Evolutionary conservation across 2,329 filamentous ascomycete genomes (phyloP).

Genomic region (Trichoderma brevicompactum): DNA sequence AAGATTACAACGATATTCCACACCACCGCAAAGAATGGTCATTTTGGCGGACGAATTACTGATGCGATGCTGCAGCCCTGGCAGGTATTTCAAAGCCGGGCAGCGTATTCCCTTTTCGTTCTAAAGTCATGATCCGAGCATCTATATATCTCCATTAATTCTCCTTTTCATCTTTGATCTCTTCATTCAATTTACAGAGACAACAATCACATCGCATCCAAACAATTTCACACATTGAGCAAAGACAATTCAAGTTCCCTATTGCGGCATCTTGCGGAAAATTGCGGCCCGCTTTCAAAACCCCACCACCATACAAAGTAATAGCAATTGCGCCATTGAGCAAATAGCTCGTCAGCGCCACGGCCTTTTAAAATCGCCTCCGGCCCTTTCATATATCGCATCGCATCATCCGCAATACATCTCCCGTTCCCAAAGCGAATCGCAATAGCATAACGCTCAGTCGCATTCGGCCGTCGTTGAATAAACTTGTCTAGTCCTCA

Average conservation of each 20-base stretch:
- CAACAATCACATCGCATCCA: not conserved
- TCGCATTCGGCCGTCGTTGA: not conserved
- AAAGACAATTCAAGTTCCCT: no score
- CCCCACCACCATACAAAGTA: not conserved
- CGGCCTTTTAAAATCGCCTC: not conserved
- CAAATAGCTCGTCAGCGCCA: not conserved
- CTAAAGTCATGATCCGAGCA: not conserved
- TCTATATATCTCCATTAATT: not conserved
- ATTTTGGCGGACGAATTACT: not conserved
- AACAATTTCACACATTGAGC: no score
- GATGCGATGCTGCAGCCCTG: not conserved
- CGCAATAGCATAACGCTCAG: no score
- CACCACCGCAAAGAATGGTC: not conserved
- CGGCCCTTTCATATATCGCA: no score
- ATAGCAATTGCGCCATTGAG: slow-evolving; percentile 16
- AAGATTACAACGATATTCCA: not conserved
- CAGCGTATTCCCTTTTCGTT: not conserved
- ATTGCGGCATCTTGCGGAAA: slow-evolving; percentile 17
- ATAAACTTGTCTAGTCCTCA: not conserved
- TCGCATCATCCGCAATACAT: no score
- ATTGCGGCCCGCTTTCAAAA: slow-evolving; percentile 19
- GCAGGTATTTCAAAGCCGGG: no score
- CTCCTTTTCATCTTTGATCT: no score
- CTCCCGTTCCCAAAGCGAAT: no score
- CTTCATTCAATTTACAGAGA: not conserved